Evolutionary conservation across 441 rosid genomes (phyloP).

Genomic region (Eutrema salsugineum): DNA sequence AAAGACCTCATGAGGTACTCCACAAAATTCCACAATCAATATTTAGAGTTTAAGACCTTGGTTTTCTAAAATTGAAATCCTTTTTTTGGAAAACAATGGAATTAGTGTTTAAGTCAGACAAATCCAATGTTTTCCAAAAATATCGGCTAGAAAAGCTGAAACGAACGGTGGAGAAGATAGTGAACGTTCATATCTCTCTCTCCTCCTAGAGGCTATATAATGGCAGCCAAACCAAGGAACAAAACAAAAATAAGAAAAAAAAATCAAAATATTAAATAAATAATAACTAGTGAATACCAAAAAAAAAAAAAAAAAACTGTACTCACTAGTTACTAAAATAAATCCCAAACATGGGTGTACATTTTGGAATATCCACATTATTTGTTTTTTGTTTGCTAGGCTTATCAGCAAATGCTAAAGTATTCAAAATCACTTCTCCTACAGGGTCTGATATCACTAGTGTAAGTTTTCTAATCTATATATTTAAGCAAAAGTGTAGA

Average conservation of each 20-base stretch:
- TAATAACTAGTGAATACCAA: not conserved
- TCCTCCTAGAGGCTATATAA: constrained; percentile 8
- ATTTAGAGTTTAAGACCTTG: not conserved
- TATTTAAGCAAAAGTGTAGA: too few species aligned
- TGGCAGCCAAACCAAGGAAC: not conserved
- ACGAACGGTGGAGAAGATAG: constrained; percentile 11
- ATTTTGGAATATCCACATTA: not conserved
- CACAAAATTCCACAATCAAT: not conserved
- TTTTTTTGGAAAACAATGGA: not conserved
- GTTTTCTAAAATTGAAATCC: not conserved
- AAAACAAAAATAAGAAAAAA: not conserved
- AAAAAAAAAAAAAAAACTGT: not conserved
- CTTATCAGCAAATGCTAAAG: constrained; percentile 24
- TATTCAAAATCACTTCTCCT: constrained; percentile 6
- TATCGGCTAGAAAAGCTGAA: not conserved
- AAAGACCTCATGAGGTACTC: not conserved
- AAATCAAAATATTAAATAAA: not conserved
- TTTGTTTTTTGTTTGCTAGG: constrained; percentile 15
- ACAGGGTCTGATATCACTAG: constrained; percentile 24
- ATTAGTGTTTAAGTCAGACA: not conserved
- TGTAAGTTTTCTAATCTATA: not conserved
- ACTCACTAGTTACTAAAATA: constrained; percentile 10
- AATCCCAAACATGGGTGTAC: constrained; percentile 13
- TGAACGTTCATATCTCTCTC: not conserved
- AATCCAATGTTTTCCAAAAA: not conserved